Evolutionary conservation across 2,329 filamentous ascomycete genomes (phyloP), one percentile per base, ranked within the genome.

Genomic region (Magnaporthiopsis incrustans): DNA sequence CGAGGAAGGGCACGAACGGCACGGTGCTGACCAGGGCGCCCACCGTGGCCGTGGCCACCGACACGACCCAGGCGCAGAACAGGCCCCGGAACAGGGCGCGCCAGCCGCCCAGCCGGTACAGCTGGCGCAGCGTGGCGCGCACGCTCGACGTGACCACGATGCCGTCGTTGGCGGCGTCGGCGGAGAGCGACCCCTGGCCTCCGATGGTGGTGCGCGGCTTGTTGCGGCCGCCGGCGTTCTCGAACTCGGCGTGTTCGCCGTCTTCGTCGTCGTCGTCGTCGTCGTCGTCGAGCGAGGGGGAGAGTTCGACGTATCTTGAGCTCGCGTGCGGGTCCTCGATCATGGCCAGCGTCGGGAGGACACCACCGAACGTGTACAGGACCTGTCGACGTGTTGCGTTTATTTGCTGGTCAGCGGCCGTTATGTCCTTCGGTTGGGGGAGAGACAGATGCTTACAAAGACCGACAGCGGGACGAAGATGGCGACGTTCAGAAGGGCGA

Each of bases 61-160:
- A 64, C 63, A 82, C 73, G 64, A 78, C 74, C 6, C 85, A 12
- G 63, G 73, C 74, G 72, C 81, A 84, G 65, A 77, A 73, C 53
- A 91, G 72, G 64, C 91, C 92, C 67, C 91, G 89, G 82, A 91
- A 89, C 70, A 84, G 81, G 65, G 89, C 83, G 65, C 78, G 78
- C 76, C 82, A 83, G 67, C 92, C 91, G 66, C 82, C 87, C 68
- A 85, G 77, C 1, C 83, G 77, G 67, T 80, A 80, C 59, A 97
- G 81, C 66, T 83, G 77, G 57, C 80, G 78, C 73, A 78, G 75
- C 65, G 79, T 82, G 69, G 77, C 76, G 68, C 81, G 80, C 70
- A 85, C 71, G 63, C 80, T 84, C 33, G 80, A 77, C 26, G 81
- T 85, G 68, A 83, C 74, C 27, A 61, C 12, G 44, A 25, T 26